Conservation (phyloP, 768 basidiomycete genomes). For the Strobilomyces dryophilus region DNA sequence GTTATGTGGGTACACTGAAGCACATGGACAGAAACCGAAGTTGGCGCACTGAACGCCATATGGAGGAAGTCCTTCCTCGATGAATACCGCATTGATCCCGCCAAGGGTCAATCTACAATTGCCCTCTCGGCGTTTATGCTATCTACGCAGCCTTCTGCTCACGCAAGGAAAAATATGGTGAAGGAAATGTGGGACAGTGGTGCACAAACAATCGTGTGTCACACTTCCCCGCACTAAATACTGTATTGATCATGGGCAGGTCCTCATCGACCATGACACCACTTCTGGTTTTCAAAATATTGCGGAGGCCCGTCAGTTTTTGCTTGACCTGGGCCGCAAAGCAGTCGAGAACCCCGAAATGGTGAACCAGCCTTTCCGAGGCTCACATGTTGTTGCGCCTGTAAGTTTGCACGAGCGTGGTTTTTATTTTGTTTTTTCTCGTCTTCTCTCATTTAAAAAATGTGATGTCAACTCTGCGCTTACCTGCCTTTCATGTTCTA, state of each 20-base stretch:
- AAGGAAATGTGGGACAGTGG: constrained; percentile 92
- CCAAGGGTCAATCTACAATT: constrained; percentile 49
- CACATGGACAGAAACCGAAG: constrained; percentile 40
- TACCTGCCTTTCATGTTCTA: constrained; percentile 27
- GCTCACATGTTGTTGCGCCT: constrained; percentile 85
- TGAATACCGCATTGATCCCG: constrained; percentile 38
- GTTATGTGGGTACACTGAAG: constrained; percentile 9
- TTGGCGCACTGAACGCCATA: constrained; percentile 40
- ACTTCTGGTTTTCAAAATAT: constrained; percentile 72
- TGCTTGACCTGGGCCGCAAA: constrained; percentile 60
- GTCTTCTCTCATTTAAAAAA: constrained; percentile 19
- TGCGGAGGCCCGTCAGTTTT: constrained; percentile 69
- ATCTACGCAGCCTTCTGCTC: constrained; percentile 59
- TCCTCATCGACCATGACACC: constrained; percentile 84
- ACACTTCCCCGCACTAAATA: background rate
- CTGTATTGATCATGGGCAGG: constrained; percentile 37
- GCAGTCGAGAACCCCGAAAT: constrained; percentile 48
- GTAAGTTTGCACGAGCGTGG: constrained; percentile 40
- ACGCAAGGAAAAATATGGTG: constrained; percentile 62
- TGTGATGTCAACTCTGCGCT: constrained; percentile 3
- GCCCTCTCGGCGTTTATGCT: constrained; percentile 86
- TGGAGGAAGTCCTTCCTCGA: constrained; percentile 60
- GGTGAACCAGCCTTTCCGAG: constrained; percentile 37
- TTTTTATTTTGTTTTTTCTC: background rate
- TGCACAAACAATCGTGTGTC: constrained; percentile 68